These are phyloP conservation scores for Daphne laureola DNA, from an alignment of 441 rosid genomes.

Conservation along the genomic window DNA sequence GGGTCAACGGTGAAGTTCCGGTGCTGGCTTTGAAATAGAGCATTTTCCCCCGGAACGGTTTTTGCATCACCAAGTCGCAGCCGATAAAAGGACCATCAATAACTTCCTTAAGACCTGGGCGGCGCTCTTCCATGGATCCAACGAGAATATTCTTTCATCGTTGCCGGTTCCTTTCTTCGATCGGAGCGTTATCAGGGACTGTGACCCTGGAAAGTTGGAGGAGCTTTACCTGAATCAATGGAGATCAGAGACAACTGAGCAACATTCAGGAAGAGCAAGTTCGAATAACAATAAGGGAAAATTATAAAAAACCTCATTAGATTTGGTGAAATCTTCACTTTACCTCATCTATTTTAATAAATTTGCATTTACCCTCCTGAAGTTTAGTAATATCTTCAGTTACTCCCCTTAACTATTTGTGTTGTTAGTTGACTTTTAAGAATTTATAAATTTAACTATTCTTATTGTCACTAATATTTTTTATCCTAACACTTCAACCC, in stretches of 20 bases:
- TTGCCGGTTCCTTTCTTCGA: conserved; percentile 10
- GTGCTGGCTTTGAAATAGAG: conserved; percentile 20
- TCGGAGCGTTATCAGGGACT: conserved; percentile 20
- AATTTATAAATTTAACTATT: too few relatives aligned
- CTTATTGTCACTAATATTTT: too few relatives aligned
- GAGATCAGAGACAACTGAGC: conserved; percentile 9
- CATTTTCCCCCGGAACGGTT: conserved; percentile 21
- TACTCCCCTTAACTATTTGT: too few relatives aligned
- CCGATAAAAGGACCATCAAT: conserved; percentile 23
- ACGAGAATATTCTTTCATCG: background rate
- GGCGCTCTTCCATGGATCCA: conserved; percentile 1
- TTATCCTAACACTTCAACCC: too few relatives aligned
- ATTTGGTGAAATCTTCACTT: too few relatives aligned
- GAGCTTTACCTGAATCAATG: conserved; percentile 20
- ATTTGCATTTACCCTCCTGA: too few relatives aligned
- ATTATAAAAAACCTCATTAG: too few relatives aligned
- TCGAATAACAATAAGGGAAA: background rate
- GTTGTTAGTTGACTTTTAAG: too few relatives aligned
- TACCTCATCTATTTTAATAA: too few relatives aligned
- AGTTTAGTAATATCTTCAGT: too few relatives aligned
- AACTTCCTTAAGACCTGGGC: conserved; percentile 38
- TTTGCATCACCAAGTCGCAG: conserved; percentile 26
- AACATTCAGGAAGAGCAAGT: background rate
- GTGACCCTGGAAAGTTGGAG: conserved; percentile 9
- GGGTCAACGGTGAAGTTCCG: background rate